Base-by-base conservation (phyloP, 1,139 yeast genomes). In the Debaryomyces subglobosus region DNA sequence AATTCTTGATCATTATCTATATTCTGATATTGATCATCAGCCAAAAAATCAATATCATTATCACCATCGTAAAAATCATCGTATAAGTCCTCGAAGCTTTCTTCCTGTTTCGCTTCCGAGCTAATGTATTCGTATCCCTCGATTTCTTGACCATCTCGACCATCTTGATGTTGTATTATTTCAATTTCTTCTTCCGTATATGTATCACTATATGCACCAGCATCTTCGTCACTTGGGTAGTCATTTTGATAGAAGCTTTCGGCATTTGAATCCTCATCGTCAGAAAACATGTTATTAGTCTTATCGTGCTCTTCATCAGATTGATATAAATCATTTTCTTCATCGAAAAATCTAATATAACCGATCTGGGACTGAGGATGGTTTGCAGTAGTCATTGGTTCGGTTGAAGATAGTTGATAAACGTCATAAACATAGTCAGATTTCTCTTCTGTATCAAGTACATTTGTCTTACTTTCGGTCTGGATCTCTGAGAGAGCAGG, bases 161-260 rank as follows among this genome's bases (percentile, higher is more conserved):
- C 54, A 9, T 49, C 51, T 12, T 44, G 48, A n/a, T 15, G 38
- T 48, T 38, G 37, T 16, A 23, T 15, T 13, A 39, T 12, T 12
- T 38, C 43, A 23, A 37, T 33, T n/a, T 27, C 37, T 12, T 43
- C 41, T 23, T 43, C 39, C 21, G 49, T 41, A 36, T 53, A 57
- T 1, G 60, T 54, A 16, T 64, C 72, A 45, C 65, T 64, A 35
- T 50, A 59, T 0, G 62, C 68, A 2, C 70, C 76, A 4, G 81
- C 89, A 59, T 87, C 94, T 58, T 89, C 97, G 60, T 90, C 96
- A 47, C 90, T 96, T 0, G 99, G 99, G 61, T 94, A 94, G 61
- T 94, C 98, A 66, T 94, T 94, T 59, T 85, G 84, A 64, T 94
- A 94, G 60, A 85, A 92, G 52, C 89, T 91, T 67, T 94, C 98